Base-by-base conservation (phyloP, 257 asterid genomes). In the Asclepias syriaca region DNA sequence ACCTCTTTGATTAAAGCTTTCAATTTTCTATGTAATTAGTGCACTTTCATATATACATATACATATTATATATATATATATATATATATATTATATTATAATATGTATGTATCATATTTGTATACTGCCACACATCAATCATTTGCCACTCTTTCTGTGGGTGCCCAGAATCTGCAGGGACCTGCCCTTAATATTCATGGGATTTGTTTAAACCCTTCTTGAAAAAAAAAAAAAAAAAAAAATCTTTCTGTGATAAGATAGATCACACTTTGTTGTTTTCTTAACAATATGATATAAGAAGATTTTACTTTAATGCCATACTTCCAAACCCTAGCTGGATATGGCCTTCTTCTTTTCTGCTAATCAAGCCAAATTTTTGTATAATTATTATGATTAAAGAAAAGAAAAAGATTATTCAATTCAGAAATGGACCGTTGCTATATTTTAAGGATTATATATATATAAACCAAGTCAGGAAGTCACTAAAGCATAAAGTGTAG, bases 131-230 rank as follows among this genome's bases (percentile, higher is more conserved):
- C 56, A 59, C 74, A 56, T 78, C 74, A 81, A 80, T 81, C 68
- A 81, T 81, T 53, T 81, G 80, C 76, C 76, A 70, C 79, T 77
- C 71, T 73, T 73, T 65, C 55, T 46, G 66, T 66, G 83, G 81
- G 85, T 57, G 64, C 70, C 75, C 58, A 72, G 70, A 74, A 78
- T 78, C 79, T 72, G 59, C 70, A 14, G 77, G 80, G 70, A 73
- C 83, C 74, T 72, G 66, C 66, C 67, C 70, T 63, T 55, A 43
- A 27, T 49, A 58, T 48, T 72, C 60, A 71, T 32, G 54, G 72
- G 3, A 11, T 24, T 48, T 49, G 9, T 19, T 40, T 66, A 37
- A 2, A 43, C 49, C 37, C 69, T 65, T 37, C 69, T 65, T 65
- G 53, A 1, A 18, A 34, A 34, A 34, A 34, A 34, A 34, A 2